Base-by-base conservation (phyloP, 2,329 filamentous ascomycete species). In the Fusarium sterilihyphosum region DNA sequence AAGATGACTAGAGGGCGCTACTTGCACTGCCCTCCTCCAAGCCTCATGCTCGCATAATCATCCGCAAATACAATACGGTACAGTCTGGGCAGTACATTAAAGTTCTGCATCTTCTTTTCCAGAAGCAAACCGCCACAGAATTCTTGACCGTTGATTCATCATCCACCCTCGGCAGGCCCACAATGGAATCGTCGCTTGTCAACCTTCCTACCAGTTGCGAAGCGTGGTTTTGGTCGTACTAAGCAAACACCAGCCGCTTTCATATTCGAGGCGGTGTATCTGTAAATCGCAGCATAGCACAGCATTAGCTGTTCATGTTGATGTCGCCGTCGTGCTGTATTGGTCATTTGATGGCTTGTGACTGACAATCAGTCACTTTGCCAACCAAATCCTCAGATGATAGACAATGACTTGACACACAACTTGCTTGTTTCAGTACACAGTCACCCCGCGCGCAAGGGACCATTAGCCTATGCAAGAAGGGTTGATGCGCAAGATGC, bases 331-430 rank as follows among this genome's bases (percentile, higher is more conserved):
- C 33, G 24, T 38, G 24, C 62, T 35, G 61, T 64, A 53, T 56
- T 75, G 73, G 73, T 73, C 73, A 46, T 65, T 31, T 53, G 61
- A 33, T 57, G 73, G 62, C 62, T 73, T 67, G 69, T 71, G 73
- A 75, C 70, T 75, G 73, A 64, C 66, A 71, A 75, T 75, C 73
- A 75, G 69, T 75, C 59, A 75, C 73, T 75, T 75, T 56, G 46
- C 46, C 56, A 70, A 65, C 70, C 59, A 75, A 56, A 73, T 47
- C 41, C 47, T 69, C 53, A 62, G 61, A 59, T 71, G 73, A 75
- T 65, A 44, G 62, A 53, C 70, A 75, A 31, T 61, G 66, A 53
- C 61, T 67, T 65, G 69, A 61, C 73, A 67, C 49, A 66, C 59
- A 62, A 57, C 41, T 58, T 73, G 43, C 72, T 60, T 57, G 73